Base-by-base conservation (phyloP, 2,329 filamentous ascomycete genomes). In the Botryotinia convoluta region DNA sequence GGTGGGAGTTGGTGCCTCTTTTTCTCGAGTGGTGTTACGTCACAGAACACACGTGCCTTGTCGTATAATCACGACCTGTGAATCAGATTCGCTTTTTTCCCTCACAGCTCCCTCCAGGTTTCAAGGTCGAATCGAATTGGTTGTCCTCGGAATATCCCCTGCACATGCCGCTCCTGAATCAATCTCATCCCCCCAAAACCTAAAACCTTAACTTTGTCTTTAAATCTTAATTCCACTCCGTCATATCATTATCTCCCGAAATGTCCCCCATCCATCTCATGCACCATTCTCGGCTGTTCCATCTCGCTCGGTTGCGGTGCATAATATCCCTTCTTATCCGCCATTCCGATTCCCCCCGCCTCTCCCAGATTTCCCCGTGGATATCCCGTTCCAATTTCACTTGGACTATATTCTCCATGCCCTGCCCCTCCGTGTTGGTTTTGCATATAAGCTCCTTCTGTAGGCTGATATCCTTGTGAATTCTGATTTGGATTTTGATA, bases 381-480 rank as follows among this genome's bases (percentile, higher is more conserved):
- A 29, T 54, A 54, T 35, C 45, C 64, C 16, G 64, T 39, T 39
- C 45, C 64, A 18, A 67, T 67, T 14, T 67, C 64, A 67, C 64
- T 67, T 3, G 64, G 32, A 12, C 14, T 7, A 29, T 29, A 29
- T 29, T 18, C 64, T 37, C 32, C 64, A 39, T 37, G 45, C 6
- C n/a, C 51, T 29, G 51, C n/a, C n/a, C 8, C 16, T 57, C 3
- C n/a, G 16, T 32, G n/a, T 18, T 8, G 35, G 4, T 37, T 51
- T 16, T 37, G 22, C 22, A 39, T 12, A 22, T 39, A 54, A 42
- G 37, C 37, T 39, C 26, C 32, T 20, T n/a, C 29, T 37, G 45
- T 5, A 54, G 14, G 14, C 26, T 48, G 45, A 29, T 67, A 67
- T 37, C 16, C 64, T 65, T 51, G 44, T 22, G 29, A 8, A 8